Evolutionary conservation across 129 eudicot genomes (phyloP), one percentile per base, ranked within the genome.

Genomic region (Rutidosis leptorrhynchoides): DNA sequence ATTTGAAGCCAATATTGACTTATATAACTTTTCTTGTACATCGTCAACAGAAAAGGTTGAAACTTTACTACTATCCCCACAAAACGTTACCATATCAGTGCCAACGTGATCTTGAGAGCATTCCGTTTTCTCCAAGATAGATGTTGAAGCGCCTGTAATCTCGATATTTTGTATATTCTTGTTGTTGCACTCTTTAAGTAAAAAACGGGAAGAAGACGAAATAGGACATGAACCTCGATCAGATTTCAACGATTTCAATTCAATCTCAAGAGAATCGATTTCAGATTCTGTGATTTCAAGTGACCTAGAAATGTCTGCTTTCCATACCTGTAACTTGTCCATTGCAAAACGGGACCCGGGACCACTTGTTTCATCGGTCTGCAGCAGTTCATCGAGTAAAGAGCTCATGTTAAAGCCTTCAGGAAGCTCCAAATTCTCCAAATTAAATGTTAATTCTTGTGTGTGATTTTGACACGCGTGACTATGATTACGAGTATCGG

Each of bases 231-330:
- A 64, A 35, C 61, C 72, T 48, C 55, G 80, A 65, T 75, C 78
- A 58, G 84, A 55, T 22, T 32, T 59, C 78, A 86, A 56, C 8
- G 74, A 77, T 72, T 86, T 89, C 77, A 89, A 65, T 66, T 89
- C 97, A 66, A 71, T 82, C 76, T 94, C 99, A 58, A 94, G 95
- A 15, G 78, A 76, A 74, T 94, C 99, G 53, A 94, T 86, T 67
- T 94, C 95, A 79, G 88, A 63, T 78, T 94, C 99, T 6, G 99
- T 87, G 21, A 77, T 45, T 65, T 89, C 97, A 49, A 94, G 72
- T 63, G 79, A 80, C 74, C 76, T 94, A 25, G 86, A 72, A 65
- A 94, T 70, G 32, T 86, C 84, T 53, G 72, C 89, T 76, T 89
- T 94, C 94, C 76, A 86, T 57, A 83, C 64, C 65, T 79, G 74